Conservation (phyloP, 164 flowering plant species). For the Litsea cubeba region DNA sequence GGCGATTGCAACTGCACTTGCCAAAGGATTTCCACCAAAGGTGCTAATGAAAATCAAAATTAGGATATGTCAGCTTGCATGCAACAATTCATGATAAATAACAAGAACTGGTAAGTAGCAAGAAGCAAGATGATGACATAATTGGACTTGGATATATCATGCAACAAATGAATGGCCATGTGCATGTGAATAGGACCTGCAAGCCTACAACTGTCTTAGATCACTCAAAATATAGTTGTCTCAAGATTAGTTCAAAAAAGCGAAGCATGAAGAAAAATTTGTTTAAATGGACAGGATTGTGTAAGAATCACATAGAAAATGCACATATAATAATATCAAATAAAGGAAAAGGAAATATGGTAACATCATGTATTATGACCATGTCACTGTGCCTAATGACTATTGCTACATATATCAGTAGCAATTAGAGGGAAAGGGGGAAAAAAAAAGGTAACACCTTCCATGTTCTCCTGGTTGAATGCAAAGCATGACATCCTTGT, state of each 20-base stretch:
- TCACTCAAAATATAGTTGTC: too few species aligned
- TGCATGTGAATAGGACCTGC: not conserved
- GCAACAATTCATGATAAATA: not conserved
- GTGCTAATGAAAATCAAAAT: conserved; percentile 49
- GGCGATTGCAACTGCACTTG: conserved; percentile 87
- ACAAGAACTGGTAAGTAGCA: not conserved
- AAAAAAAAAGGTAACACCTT: conserved; percentile 48
- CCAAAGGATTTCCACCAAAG: conserved; percentile 95
- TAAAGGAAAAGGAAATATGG: not conserved
- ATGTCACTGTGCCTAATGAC: not conserved
- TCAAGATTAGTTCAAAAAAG: not conserved
- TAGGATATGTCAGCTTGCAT: conserved; percentile 7
- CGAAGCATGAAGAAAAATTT: not conserved
- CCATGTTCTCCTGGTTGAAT: conserved; percentile 97
- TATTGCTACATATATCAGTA: not conserved
- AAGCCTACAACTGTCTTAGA: not conserved
- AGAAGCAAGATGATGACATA: not conserved
- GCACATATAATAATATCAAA: not conserved
- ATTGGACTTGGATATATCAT: not conserved
- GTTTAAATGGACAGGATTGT: too few species aligned
- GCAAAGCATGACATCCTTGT: conserved; percentile 92
- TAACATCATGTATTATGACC: not conserved
- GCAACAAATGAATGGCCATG: not conserved
- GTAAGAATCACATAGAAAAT: too few species aligned
- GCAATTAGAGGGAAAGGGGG: not conserved